Evolutionary conservation across 306 rosid species (phyloP).

Genomic region (Vigna hirtella): DNA sequence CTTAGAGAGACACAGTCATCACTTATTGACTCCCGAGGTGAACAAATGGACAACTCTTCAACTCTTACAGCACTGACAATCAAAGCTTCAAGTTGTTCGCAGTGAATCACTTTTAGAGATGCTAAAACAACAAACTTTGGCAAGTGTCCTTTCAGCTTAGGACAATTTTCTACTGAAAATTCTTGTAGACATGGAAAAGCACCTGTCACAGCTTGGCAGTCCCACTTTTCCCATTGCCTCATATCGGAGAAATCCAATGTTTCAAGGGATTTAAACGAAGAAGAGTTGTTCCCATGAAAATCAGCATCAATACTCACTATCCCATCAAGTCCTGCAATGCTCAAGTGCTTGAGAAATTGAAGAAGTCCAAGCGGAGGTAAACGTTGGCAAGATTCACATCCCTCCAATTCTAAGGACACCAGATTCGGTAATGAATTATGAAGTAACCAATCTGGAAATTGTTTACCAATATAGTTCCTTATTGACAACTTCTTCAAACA

Average conservation of each 20-base stretch:
- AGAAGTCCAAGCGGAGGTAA: not conserved
- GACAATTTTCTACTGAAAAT: not conserved
- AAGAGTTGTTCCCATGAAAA: not conserved
- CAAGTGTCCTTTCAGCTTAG: not conserved
- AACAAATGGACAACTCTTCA: too few relatives aligned
- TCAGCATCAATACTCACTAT: not conserved
- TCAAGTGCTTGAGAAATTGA: not conserved
- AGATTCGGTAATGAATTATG: not conserved
- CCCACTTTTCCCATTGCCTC: not conserved
- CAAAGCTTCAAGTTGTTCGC: not conserved
- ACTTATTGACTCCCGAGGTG: too few relatives aligned
- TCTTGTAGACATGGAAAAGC: not conserved
- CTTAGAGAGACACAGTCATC: too few relatives aligned
- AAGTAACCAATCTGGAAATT: not conserved
- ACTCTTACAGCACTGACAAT: too few relatives aligned
- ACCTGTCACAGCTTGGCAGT: not conserved
- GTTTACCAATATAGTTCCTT: not conserved
- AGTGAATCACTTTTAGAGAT: fast-evolving
- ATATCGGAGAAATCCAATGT: not conserved
- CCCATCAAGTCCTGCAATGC: not conserved
- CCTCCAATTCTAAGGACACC: not conserved
- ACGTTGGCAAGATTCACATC: not conserved
- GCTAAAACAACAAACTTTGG: not conserved
- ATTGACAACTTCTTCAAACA: too few relatives aligned
- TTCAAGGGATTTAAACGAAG: not conserved